These are phyloP conservation scores for Claviceps quebecensis DNA, from an alignment of 2,329 filamentous ascomycete genomes.

Conservation along the genomic window DNA sequence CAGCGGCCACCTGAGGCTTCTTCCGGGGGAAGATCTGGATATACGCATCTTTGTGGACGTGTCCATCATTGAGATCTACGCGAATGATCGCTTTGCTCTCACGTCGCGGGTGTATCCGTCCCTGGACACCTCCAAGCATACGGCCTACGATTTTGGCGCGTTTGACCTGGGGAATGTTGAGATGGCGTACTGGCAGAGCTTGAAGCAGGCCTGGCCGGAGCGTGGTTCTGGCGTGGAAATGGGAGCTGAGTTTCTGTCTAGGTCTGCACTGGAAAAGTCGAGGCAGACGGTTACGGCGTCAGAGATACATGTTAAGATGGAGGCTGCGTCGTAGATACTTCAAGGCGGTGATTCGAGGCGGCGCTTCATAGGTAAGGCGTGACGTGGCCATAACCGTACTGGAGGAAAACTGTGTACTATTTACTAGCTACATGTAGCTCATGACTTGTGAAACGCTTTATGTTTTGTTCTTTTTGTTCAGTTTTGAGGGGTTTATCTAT, in stretches of 20 bases:
- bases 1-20: conserved; percentile 1
- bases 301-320: not conserved
- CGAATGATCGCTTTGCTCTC: conserved; percentile 11
- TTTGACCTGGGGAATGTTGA: conserved; percentile 1
- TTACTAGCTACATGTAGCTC: no score
- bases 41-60: conserved; percentile 11
- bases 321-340: not conserved
- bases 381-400: no score
- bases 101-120: conserved; percentile 11
- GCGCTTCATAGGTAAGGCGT: no score
- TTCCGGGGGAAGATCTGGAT: conserved; percentile 10
- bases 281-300: not conserved
- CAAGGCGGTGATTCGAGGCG: no score
- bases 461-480: no score
- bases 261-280: not conserved
- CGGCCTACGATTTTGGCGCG: conserved; percentile 2
- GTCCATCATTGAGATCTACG: conserved; percentile 11
- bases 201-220: conserved; percentile 5
- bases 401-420: no score
- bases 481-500: no score
- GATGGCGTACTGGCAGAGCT: conserved; percentile 2
- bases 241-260: conserved; percentile 2
- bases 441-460: no score
- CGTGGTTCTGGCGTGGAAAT: conserved; percentile 1
- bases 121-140: conserved; percentile 3